Evolutionary conservation across 2,329 filamentous ascomycete genomes (phyloP), one percentile per base, ranked within the genome.

Genomic region (Penicillium decumbens): DNA sequence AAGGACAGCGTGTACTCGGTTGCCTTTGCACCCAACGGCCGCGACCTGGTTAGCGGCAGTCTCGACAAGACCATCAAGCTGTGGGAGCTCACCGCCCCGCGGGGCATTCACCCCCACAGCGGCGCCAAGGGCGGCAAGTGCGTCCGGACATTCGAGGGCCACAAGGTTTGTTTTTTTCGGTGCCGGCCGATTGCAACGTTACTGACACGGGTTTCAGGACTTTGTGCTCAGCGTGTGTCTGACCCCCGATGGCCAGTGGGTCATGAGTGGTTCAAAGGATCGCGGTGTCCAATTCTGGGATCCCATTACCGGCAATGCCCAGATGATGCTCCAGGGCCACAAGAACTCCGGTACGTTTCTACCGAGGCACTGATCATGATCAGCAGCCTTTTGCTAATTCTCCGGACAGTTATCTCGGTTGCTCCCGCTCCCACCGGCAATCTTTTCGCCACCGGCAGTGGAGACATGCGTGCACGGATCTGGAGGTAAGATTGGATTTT

Each of bases 211-310:
- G 32, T 28, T 55, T 10, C 59, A 91, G 88, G 93, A 98, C 73
- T 98, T 97, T 66, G 93, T 98, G 52, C 83, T 98, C 39, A 93
- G 88, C 51, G 93, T 98, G 49, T 95, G 93, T 15, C 81, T 97
- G 54, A 97, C 93, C 0, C 93, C 93, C 13, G 91, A 97, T 68
- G 88, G 88, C 56, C 82, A 86, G 63, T 98, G 93, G 93, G 92
- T 98, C 49, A 86, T 98, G 72, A 95, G 89, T 56, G 93, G 93
- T 39, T 95, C 90, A 54, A 98, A 98, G 77, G 93, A 98, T 67
- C 83, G 93, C 44, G 92, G 93, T 42, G 93, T 98, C 20, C 93
- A 97, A 68, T 97, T 98, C 78, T 98, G 93, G 93, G 92, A 98
- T 66, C 92, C 93, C 18, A 82, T 86, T 63, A 96, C 90, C 18